Conservation (phyloP, 2,329 filamentous ascomycete species). For the Stagonosporopsis rhizophila region DNA sequence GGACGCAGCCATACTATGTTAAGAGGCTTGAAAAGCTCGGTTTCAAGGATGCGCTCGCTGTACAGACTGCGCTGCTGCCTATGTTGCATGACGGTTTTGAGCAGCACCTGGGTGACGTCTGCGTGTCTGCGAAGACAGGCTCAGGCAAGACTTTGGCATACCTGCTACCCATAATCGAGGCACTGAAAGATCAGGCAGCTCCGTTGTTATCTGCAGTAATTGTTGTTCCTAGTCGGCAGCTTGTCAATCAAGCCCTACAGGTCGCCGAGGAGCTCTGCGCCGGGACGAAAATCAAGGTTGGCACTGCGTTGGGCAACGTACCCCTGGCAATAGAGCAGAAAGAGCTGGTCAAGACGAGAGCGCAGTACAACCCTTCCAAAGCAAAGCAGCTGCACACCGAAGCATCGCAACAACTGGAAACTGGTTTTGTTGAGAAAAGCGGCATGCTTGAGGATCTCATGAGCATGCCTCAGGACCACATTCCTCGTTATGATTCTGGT, state of each 20-base stretch:
- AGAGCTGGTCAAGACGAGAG: constrained; percentile 64
- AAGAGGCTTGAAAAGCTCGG: constrained; percentile 71
- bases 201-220: constrained; percentile 79
- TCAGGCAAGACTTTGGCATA: constrained; percentile 97
- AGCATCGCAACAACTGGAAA: constrained; percentile 40
- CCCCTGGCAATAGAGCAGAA: constrained; percentile 72
- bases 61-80: constrained; percentile 82
- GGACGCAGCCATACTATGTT: constrained; percentile 66
- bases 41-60: constrained; percentile 75
- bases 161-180: constrained; percentile 81
- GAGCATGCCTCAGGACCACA: constrained; percentile 64
- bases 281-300: constrained; percentile 77
- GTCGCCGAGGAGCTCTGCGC: constrained; percentile 75
- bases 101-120: constrained; percentile 75
- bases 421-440: constrained; percentile 46
- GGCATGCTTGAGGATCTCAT: constrained; percentile 50
- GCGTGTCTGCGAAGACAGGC: constrained; percentile 91
- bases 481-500: constrained; percentile 71
- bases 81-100: constrained; percentile 73
- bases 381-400: constrained; percentile 59
- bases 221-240: constrained; percentile 87
- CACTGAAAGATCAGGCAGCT: constrained; percentile 69
- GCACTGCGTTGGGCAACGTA: constrained; percentile 82
- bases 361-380: constrained; percentile 68
- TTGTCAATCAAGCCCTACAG: constrained; percentile 85